A percentile compares a stretch with the other conserved stretches of the same genome.
These are phyloP conservation scores for Sungouiozyma ichnusensis DNA, from an alignment of 805 yeast species.

Conservation along the genomic window DNA sequence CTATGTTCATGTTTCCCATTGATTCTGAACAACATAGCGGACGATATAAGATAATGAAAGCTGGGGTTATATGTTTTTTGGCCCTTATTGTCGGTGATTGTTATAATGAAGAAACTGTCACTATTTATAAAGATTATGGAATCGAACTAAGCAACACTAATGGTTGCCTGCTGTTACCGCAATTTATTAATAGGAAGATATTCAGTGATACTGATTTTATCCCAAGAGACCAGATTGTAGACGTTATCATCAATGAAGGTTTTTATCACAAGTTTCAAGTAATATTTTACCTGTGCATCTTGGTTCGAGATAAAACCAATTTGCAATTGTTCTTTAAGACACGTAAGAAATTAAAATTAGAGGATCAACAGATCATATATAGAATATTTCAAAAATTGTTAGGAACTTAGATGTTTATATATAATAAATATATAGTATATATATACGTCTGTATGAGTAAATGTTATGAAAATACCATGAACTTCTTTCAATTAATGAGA, in stretches of 20 bases:
- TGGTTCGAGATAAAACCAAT: conserved; percentile 34
- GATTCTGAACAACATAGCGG: not conserved
- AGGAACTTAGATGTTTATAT: conserved; percentile 1
- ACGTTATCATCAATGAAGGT: conserved; percentile 66
- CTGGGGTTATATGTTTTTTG: not conserved
- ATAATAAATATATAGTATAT: not conserved
- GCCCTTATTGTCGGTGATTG: not conserved
- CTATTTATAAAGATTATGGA: conserved; percentile 19
- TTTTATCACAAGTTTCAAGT: conserved; percentile 54
- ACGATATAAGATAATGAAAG: not conserved
- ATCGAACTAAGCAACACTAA: conserved; percentile 13
- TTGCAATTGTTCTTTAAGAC: conserved; percentile 25
- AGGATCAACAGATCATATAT: conserved; percentile 19
- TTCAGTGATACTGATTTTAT: conserved; percentile 33
- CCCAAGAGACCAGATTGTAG: conserved; percentile 47
- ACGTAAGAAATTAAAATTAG: conserved; percentile 12
- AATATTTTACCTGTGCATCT: conserved; percentile 50
- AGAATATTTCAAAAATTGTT: conserved; percentile 12
- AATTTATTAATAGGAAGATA: conserved; percentile 6
- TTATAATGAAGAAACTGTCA: conserved; percentile 17
- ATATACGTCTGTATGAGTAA: conserved; percentile 1
- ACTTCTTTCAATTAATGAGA: not conserved
- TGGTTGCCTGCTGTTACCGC: conserved; percentile 21
- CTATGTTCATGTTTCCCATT: not conserved
- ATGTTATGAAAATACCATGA: not conserved